Percentiles rank a stretch among this genome's conserved stretches.
phyloP scores from a whole-genome alignment of 495 filamentous ascomycete genomes.

The Aspergillus bridgeri region DNA sequence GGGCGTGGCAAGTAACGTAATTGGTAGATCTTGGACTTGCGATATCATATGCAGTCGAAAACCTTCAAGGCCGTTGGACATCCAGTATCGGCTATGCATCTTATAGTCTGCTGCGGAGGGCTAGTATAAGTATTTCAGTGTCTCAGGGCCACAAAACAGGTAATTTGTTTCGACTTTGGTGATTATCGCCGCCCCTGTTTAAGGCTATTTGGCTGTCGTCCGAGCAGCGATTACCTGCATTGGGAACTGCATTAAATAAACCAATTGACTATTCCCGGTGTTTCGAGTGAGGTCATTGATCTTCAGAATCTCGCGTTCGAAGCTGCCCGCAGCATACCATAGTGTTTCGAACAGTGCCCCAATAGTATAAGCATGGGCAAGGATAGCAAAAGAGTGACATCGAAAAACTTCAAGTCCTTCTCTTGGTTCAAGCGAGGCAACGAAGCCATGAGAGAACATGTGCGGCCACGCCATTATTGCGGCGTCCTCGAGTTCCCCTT shows the following conservation, averaged over 20 bases:
- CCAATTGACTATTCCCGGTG: neutral
- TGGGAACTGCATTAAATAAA: neutral
- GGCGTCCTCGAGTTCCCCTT: neutral
- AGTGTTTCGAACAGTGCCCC: neutral
- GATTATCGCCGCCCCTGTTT: neutral
- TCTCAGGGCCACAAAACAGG: too few relatives aligned
- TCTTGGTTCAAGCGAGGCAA: neutral
- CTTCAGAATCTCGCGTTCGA: neutral
- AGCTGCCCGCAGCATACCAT: neutral
- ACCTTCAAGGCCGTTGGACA: too few relatives aligned
- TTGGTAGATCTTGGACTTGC: neutral
- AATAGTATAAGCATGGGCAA: neutral
- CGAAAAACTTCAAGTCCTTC: neutral
- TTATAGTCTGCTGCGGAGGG: too few relatives aligned
- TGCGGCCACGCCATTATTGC: neutral
- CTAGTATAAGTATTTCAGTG: too few relatives aligned
- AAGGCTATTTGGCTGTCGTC: neutral
- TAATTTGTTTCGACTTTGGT: neutral
- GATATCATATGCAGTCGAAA: neutral
- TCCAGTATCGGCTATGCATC: too few relatives aligned
- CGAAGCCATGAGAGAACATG: neutral
- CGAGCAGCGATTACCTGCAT: neutral
- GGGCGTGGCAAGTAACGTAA: neutral
- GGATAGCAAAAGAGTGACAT: neutral
- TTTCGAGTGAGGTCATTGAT: neutral